Evolutionary conservation across 148 eudicot species (phyloP).

Genomic region (Dianthus caryophyllus): DNA sequence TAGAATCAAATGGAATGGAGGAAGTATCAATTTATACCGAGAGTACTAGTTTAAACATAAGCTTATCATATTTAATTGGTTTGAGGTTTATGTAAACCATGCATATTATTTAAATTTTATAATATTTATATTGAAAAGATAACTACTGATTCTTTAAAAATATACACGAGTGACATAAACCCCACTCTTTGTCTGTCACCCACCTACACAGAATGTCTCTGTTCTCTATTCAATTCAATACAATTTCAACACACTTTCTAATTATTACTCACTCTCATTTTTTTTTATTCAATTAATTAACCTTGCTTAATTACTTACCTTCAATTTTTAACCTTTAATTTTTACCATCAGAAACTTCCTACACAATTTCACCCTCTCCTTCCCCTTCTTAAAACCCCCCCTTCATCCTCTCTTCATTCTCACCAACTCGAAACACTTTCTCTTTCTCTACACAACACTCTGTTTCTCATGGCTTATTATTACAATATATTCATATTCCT

Average conservation of each 20-base stretch:
- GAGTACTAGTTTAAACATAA: too few species aligned
- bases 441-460: constrained; percentile 6
- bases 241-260: not conserved
- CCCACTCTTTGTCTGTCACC: constrained; percentile 13
- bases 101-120: too few species aligned
- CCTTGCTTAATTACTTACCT: too few species aligned
- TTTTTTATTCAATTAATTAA: too few species aligned
- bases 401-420: not conserved
- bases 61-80: too few species aligned
- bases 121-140: too few species aligned
- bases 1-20: too few species aligned
- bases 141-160: too few species aligned
- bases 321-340: too few species aligned
- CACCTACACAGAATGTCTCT: constrained; percentile 20
- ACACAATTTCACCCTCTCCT: not conserved
- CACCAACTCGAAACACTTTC: constrained; percentile 1
- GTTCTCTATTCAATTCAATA: not conserved
- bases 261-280: not conserved
- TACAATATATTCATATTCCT: constrained; percentile 11
- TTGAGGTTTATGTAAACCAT: too few species aligned
- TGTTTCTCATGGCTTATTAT: constrained; percentile 19
- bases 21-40: too few species aligned
- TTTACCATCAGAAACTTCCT: constrained; percentile 27
- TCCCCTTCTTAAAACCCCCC: constrained; percentile 18
- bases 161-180: not conserved